Conservation (phyloP, 2,329 filamentous ascomycete species). For the Sarocladium strictum region DNA sequence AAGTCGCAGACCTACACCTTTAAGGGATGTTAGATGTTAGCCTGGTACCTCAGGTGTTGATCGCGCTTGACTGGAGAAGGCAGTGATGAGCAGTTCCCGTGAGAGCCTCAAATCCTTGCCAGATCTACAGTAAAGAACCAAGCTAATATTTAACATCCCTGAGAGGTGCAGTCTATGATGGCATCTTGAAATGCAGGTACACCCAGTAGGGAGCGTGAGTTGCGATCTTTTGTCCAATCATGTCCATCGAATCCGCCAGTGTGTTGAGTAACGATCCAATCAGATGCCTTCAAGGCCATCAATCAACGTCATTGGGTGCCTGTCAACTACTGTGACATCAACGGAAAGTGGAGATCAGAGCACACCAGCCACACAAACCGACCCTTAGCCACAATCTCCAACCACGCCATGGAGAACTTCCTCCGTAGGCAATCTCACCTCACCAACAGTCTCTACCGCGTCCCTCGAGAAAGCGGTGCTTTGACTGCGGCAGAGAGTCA, state of each 20-base stretch:
- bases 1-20: too few relatives aligned
- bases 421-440: neutral
- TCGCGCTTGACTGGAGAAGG: too few relatives aligned
- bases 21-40: too few relatives aligned
- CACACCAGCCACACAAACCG: conserved; percentile 6
- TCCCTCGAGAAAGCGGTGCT: neutral
- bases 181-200: conserved; percentile 3
- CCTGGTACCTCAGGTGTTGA: too few relatives aligned
- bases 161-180: neutral
- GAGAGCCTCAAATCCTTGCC: too few relatives aligned
- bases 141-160: too few relatives aligned
- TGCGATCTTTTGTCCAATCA: neutral
- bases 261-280: too few relatives aligned
- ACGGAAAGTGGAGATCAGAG: neutral
- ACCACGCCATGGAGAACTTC: neutral
- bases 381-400: conserved; percentile 1
- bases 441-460: neutral
- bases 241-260: too few relatives aligned
- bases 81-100: too few relatives aligned
- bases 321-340: conserved; percentile 8
- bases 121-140: too few relatives aligned
- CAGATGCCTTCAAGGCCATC: neutral
- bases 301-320: conserved; percentile 1
- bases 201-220: neutral
- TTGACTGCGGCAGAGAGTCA: neutral